A percentile compares a stretch with the other conserved stretches of the same genome.
These are phyloP conservation scores for Clarireedia hainanense DNA, from an alignment of 2,329 filamentous ascomycete genomes.

Conservation along the genomic window DNA sequence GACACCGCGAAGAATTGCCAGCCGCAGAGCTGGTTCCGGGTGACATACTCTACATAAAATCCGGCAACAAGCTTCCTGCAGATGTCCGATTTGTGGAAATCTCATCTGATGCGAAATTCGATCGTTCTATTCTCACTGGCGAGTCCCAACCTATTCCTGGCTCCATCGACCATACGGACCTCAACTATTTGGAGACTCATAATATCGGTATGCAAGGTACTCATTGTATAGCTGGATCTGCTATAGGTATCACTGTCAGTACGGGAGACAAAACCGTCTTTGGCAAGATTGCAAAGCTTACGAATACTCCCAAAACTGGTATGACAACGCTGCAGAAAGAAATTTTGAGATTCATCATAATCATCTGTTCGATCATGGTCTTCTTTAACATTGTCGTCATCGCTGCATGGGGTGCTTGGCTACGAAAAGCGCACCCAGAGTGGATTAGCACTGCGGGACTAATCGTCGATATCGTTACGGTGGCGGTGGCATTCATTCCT, in stretches of 20 bases:
- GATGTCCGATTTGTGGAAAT: slow-evolving; percentile 63
- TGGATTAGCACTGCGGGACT: slow-evolving; percentile 66
- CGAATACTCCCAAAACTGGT: slow-evolving; percentile 57
- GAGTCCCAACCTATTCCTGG: slow-evolving; percentile 58
- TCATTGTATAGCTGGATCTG: slow-evolving; percentile 62
- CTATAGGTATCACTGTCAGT: slow-evolving; percentile 59
- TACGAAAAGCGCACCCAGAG: slow-evolving; percentile 53
- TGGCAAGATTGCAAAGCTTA: slow-evolving; percentile 64
- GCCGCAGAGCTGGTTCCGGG: slow-evolving; percentile 61
- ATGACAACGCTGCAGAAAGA: slow-evolving; percentile 65
- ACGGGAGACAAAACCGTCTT: slow-evolving; percentile 68
- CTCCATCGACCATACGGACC: slow-evolving; percentile 55
- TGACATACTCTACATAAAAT: slow-evolving; percentile 58
- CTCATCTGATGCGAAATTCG: slow-evolving; percentile 63
- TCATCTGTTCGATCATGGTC: slow-evolving; percentile 61
- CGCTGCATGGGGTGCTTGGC: slow-evolving; percentile 61
- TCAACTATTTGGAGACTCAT: slow-evolving; percentile 68
- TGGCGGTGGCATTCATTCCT: slow-evolving; percentile 62
- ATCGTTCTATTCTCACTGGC: slow-evolving; percentile 65
- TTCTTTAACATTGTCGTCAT: slow-evolving; percentile 56
- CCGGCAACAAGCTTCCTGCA: slow-evolving; percentile 65
- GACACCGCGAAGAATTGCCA: slow-evolving; percentile 38
- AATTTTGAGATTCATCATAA: slow-evolving; percentile 60
- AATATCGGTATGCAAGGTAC: slow-evolving; percentile 73
- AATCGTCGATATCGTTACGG: slow-evolving; percentile 45